phyloP scores from a whole-genome alignment of 2,329 filamentous ascomycete genomes.

The Incumbomyces delicatus region DNA sequence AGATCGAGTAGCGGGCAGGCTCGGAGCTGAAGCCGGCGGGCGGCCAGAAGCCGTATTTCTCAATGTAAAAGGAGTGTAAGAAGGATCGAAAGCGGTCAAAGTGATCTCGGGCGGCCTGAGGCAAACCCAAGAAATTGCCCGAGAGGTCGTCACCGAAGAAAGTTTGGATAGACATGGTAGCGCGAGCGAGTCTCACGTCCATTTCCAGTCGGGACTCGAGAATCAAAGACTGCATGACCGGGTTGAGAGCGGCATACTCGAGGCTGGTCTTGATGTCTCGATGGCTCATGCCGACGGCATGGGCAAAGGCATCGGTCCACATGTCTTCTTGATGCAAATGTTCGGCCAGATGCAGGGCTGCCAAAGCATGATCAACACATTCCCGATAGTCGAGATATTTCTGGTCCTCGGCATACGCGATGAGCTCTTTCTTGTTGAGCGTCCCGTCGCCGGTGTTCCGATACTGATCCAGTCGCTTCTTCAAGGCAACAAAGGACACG shows the following conservation, averaged over 20 bases:
- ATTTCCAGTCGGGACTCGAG: conserved; percentile 54
- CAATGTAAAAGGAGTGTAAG: conserved; percentile 55
- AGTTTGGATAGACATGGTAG: conserved; percentile 48
- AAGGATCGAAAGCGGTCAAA: conserved; percentile 64
- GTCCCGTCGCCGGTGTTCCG: conserved; percentile 30
- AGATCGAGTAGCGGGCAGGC: conserved; percentile 50
- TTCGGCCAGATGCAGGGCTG: conserved; percentile 59
- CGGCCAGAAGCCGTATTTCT: conserved; percentile 63
- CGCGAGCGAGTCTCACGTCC: conserved; percentile 51
- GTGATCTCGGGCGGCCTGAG: conserved; percentile 52
- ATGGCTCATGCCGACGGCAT: conserved; percentile 62
- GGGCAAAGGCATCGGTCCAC: conserved; percentile 64
- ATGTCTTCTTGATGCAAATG: conserved; percentile 52
- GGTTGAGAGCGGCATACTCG: conserved; percentile 10
- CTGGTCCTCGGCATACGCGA: conserved; percentile 57
- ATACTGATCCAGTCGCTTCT: conserved; percentile 56
- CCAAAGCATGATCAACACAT: conserved; percentile 58
- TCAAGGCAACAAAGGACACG: conserved; percentile 51
- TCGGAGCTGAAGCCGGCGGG: conserved; percentile 40
- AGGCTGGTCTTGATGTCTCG: conserved; percentile 16
- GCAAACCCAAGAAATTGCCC: conserved; percentile 54
- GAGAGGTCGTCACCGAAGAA: conserved; percentile 66
- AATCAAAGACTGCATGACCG: conserved; percentile 37
- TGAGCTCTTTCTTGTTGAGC: conserved; percentile 47
- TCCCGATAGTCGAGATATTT: conserved; percentile 60